phyloP scores from a whole-genome alignment of 1,284 basidiomycete species.

The Leccinum glutinopallens region DNA sequence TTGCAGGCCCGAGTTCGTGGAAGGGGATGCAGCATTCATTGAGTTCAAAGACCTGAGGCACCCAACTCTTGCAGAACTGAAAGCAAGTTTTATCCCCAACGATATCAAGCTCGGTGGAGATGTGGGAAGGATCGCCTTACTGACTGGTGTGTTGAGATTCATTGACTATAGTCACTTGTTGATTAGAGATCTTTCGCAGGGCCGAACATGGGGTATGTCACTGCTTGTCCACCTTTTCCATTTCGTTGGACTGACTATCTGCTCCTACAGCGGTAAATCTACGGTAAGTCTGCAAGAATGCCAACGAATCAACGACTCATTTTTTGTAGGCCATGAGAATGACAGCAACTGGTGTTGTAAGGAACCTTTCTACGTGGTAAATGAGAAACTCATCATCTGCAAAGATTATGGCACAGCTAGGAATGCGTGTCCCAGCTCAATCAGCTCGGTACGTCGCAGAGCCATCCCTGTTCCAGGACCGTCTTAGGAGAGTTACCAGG shows the following conservation, averaged over 20 bases:
- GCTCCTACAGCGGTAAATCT: constrained; percentile 71
- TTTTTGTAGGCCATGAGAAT: constrained; percentile 79
- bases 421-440: constrained; percentile 94
- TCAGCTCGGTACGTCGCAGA: constrained; percentile 63
- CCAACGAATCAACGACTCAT: constrained; percentile 6
- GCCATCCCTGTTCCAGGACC: background rate
- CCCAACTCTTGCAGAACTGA: constrained; percentile 73
- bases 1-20: constrained; percentile 89
- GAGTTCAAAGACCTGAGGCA: constrained; percentile 86
- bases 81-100: constrained; percentile 91
- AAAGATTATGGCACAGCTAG: constrained; percentile 94
- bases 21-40: constrained; percentile 75
- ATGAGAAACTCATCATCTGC: constrained; percentile 12
- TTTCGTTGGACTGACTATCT: constrained; percentile 5
- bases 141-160: constrained; percentile 71
- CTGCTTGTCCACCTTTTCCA: background rate
- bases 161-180: background rate
- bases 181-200: constrained; percentile 42
- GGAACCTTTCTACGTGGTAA: constrained; percentile 24
- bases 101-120: constrained; percentile 85
- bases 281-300: constrained; percentile 52
- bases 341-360: constrained; percentile 89
- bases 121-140: constrained; percentile 78
- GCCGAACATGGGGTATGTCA: constrained; percentile 86
- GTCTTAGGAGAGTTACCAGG: constrained; percentile 39